These are phyloP conservation scores for Lachancea thermotolerans DNA, from an alignment of 805 yeast genomes.

Conservation along the genomic window DNA sequence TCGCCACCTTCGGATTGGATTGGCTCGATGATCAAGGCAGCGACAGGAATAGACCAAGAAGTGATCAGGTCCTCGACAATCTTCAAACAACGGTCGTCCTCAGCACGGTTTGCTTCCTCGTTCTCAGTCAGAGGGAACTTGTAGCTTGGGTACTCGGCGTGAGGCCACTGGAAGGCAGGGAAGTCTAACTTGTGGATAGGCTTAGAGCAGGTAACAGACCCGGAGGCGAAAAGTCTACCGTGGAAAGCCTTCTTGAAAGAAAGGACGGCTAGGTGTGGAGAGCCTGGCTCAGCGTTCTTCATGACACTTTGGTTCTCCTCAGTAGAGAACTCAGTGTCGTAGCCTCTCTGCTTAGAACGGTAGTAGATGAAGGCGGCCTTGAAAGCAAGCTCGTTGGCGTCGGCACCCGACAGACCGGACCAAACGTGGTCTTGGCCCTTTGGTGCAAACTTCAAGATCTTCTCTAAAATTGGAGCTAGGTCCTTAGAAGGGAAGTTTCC, in stretches of 20 bases:
- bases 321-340: constrained; percentile 46
- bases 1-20: constrained; percentile 76
- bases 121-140: constrained; percentile 74
- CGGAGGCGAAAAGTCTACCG: constrained; percentile 89
- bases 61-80: constrained; percentile 66
- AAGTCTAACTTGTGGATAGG: constrained; percentile 89
- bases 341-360: constrained; percentile 54
- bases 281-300: constrained; percentile 81
- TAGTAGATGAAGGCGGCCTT: constrained; percentile 66
- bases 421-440: constrained; percentile 52
- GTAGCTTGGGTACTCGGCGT: constrained; percentile 83
- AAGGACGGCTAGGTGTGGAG: constrained; percentile 78
- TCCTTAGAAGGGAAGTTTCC: constrained; percentile 60
- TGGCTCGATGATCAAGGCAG: constrained; percentile 87
- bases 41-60: constrained; percentile 70
- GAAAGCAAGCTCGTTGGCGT: constrained; percentile 64
- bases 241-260: constrained; percentile 90
- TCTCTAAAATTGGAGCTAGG: constrained; percentile 40
- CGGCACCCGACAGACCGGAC: constrained; percentile 63
- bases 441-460: constrained; percentile 58
- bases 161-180: constrained; percentile 96
- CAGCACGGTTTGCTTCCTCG: constrained; percentile 57
- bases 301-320: constrained; percentile 71
- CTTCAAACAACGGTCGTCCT: constrained; percentile 75
- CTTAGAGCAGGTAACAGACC: constrained; percentile 86